These are phyloP conservation scores for Kwoniella sp. DNA, from an alignment of 768 basidiomycete species.

Conservation along the genomic window DNA sequence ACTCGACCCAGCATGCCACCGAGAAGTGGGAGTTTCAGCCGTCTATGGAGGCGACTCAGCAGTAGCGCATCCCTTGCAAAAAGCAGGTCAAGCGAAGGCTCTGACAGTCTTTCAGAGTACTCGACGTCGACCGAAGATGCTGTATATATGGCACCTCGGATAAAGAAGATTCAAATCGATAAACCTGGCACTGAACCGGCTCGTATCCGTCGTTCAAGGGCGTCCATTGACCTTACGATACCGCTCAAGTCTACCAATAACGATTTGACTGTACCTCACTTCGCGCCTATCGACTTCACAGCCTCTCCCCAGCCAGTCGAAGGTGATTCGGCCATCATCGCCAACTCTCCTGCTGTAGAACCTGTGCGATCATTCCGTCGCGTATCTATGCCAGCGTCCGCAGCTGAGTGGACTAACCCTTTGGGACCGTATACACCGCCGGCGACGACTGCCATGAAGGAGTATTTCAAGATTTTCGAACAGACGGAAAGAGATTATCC, in stretches of 20 bases:
- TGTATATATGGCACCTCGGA: no score
- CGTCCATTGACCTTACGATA: slow-evolving; percentile 4
- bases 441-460: background rate
- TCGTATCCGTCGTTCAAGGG: slow-evolving; percentile 4
- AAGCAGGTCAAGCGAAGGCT: slow-evolving; percentile 1
- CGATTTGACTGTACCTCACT: background rate
- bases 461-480: no score
- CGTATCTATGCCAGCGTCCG: background rate
- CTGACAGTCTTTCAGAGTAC: no score
- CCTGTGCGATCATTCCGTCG: slow-evolving; percentile 9
- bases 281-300: background rate
- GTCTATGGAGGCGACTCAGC: slow-evolving; percentile 9
- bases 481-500: slow-evolving; percentile 1
- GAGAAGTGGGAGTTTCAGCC: slow-evolving; percentile 9
- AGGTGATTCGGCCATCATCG: background rate
- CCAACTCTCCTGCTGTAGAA: no score
- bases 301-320: background rate
- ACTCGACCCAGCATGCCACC: slow-evolving; percentile 1
- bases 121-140: background rate
- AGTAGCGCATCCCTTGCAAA: slow-evolving; percentile 1
- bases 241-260: background rate
- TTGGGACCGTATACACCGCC: slow-evolving; percentile 10
- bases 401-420: background rate
- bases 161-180: background rate
- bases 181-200: background rate